phyloP scores from a whole-genome alignment of 2,329 filamentous ascomycete genomes.

The Paecilomyces sp. region DNA sequence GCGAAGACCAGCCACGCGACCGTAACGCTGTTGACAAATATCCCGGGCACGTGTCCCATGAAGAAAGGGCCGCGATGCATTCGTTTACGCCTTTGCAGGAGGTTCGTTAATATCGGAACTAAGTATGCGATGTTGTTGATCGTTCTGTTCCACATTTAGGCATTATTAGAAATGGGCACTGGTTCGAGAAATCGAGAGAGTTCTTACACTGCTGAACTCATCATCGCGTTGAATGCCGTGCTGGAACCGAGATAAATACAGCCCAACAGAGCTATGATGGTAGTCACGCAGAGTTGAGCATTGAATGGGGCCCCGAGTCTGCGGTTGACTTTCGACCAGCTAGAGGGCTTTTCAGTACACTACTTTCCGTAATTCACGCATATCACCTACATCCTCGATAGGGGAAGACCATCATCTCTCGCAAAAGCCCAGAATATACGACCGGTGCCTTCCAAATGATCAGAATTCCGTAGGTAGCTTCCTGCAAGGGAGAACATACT shows the following conservation, averaged over 20 bases:
- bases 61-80: conserved; percentile 41
- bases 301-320: conserved; percentile 44
- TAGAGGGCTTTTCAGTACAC: conserved; percentile 3
- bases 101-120: conserved; percentile 40
- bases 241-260: conserved; percentile 60
- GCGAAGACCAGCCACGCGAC: conserved; percentile 44
- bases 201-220: conserved; percentile 15
- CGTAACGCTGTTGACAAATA: conserved; percentile 38
- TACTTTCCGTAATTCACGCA: conserved; percentile 32
- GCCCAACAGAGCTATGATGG: conserved; percentile 51
- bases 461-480: conserved; percentile 25
- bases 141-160: conserved; percentile 21
- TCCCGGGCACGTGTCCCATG: conserved; percentile 33
- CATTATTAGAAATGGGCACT: no score
- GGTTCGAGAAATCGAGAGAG: not conserved
- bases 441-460: conserved; percentile 39
- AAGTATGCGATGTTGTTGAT: conserved; percentile 42
- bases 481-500: conserved; percentile 11
- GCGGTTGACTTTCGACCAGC: conserved; percentile 36
- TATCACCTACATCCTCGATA: conserved; percentile 18
- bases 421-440: conserved; percentile 55
- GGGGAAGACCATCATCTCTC: conserved; percentile 41
- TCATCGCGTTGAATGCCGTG: conserved; percentile 57
- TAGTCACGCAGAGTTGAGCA: conserved; percentile 45
- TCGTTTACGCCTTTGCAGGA: conserved; percentile 37